Base-by-base conservation (phyloP, 768 basidiomycete species). In the Serendipita sp. region DNA sequence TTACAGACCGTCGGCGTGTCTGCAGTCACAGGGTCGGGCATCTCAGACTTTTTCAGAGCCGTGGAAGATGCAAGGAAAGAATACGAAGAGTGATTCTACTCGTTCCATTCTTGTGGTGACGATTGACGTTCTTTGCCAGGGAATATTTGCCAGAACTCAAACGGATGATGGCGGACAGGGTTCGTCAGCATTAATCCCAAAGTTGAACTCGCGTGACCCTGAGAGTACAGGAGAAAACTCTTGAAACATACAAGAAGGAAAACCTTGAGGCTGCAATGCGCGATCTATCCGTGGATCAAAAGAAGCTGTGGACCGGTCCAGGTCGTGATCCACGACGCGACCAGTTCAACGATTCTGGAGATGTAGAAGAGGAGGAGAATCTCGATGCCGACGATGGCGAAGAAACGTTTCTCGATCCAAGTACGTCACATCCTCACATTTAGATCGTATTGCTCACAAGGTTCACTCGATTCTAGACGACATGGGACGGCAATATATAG, bases 1-100 rank as follows among this genome's bases (percentile, higher is more conserved):
- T 51, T 63, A 28, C 66, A 95, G 93, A 82, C 93, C 3, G 95
- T 98, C 13, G 94, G 96, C 16, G 95, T 98, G 13, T 94, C 91
- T 17, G 93, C 94, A 63, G 78, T 90, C 78, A 98, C 96, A 0
- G 96, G 96, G n/a, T 86, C 84, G 31, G 96, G 96, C 2, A 81
- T 99, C 69, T 78, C 84, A 65, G 89, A 89, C 61, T 96, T 99
- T 72, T 88, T 99, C 69, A 82, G 86, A 31, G 92, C 90, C 1
- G 92, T 99, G 9, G 86, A 94, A 66, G 85, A 82, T 31, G 91
- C 89, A 1, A 77, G 91, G 67, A 77, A 82, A 62, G 93, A 94
- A 73, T 99, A 96, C 73, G 85, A 89, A 72, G 85, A 77, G 94
- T 96, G 69, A 68, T 82, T 72, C 9, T 58, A 28, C 31, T 3